A percentile compares a stretch with the other conserved stretches of the same genome.
These are phyloP conservation scores for Emericellopsis cladophorae DNA, from an alignment of 2,329 filamentous ascomycete genomes.

Conservation along the genomic window DNA sequence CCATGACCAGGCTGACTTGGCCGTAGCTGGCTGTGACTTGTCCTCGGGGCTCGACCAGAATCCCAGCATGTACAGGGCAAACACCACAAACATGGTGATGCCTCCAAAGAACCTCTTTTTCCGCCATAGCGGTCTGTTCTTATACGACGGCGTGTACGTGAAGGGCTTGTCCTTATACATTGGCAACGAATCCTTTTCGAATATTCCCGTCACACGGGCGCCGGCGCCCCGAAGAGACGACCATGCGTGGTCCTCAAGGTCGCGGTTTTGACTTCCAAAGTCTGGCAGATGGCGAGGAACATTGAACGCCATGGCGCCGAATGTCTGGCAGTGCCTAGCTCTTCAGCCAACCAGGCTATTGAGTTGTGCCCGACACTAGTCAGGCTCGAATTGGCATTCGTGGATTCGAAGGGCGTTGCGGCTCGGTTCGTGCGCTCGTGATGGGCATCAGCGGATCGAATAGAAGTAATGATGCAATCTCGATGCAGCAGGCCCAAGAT, in stretches of 20 bases:
- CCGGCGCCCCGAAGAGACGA: slow-evolving; percentile 27
- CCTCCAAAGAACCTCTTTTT: slow-evolving; percentile 47
- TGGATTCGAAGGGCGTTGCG: too few species aligned
- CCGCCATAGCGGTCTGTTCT: slow-evolving; percentile 46
- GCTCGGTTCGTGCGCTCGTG: too few species aligned
- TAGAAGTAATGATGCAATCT: too few species aligned
- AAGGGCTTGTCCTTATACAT: slow-evolving; percentile 99
- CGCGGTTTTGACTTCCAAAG: slow-evolving; percentile 51
- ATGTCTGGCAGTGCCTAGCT: slow-evolving; percentile 11
- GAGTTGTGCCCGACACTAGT: too few species aligned
- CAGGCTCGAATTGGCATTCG: too few species aligned
- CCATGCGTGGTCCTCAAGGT: slow-evolving; percentile 56
- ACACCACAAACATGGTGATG: slow-evolving; percentile 38
- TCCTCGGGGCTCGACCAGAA: slow-evolving; percentile 34
- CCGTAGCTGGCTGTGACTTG: slow-evolving; percentile 2
- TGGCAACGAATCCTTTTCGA: slow-evolving; percentile 52
- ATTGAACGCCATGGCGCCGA: slow-evolving; percentile 53
- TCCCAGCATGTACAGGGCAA: slow-evolving; percentile 59
- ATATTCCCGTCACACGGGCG: slow-evolving; percentile 45
- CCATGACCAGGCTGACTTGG: slow-evolving; percentile 43
- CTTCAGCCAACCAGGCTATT: too few species aligned
- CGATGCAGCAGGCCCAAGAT: too few species aligned
- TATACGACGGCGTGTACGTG: slow-evolving; percentile 47
- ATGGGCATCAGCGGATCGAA: too few species aligned
- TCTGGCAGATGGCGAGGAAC: slow-evolving; percentile 59